Conservation (phyloP, 2,329 filamentous ascomycete genomes). For the Calycina marina region DNA sequence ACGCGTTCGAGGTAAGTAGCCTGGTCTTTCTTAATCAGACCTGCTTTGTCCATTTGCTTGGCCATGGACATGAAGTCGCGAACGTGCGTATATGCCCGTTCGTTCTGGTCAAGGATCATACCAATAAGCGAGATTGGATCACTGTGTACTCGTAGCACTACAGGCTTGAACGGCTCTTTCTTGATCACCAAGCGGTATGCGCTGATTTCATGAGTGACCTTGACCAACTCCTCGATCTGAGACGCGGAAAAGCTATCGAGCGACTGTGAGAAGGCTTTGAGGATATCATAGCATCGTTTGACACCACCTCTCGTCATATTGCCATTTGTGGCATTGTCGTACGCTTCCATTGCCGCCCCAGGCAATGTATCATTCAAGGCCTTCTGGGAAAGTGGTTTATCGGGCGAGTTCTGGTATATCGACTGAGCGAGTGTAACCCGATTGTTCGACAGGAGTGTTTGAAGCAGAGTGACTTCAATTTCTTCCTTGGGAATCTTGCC, state of each 20-base stretch:
- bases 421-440: constrained; percentile 48
- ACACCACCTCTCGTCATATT: constrained; percentile 63
- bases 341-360: constrained; percentile 50
- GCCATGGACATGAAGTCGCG: constrained; percentile 60
- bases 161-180: constrained; percentile 65
- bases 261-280: constrained; percentile 47
- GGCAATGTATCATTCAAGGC: constrained; percentile 46
- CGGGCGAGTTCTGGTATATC: constrained; percentile 39
- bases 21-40: constrained; percentile 25
- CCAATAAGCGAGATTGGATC: constrained; percentile 62
- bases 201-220: constrained; percentile 60
- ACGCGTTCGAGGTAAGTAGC: constrained; percentile 47
- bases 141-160: constrained; percentile 59
- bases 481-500: constrained; percentile 43
- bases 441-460: constrained; percentile 44
- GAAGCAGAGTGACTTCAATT: constrained; percentile 59
- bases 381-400: constrained; percentile 33
- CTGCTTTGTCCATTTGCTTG: constrained; percentile 47
- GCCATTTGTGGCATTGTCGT: constrained; percentile 71
- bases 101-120: constrained; percentile 64
- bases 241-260: constrained; percentile 36
- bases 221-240: constrained; percentile 48
- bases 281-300: constrained; percentile 61
- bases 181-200: constrained; percentile 66
- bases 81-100: constrained; percentile 57